Conservation (phyloP, 148 eudicot genomes). For the Bassia scoparia region DNA sequence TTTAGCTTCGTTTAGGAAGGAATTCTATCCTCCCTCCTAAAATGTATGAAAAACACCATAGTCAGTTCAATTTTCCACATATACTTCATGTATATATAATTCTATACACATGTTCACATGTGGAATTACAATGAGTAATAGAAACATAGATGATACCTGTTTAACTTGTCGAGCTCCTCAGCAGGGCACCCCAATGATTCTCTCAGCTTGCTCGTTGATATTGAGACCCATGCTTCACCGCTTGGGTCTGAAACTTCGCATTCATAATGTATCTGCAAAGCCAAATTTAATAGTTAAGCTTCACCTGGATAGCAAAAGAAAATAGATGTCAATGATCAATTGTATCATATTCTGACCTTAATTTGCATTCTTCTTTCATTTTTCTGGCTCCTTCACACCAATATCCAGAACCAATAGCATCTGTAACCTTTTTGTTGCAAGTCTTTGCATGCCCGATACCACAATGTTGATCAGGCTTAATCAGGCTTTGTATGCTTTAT, state of each 20-base stretch:
- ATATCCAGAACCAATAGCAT: slow-evolving; percentile 82
- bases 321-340: neutral
- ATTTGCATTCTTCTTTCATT: slow-evolving; percentile 69
- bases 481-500: slow-evolving; percentile 65
- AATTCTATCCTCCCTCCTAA: slow-evolving; percentile 39
- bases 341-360: slow-evolving; percentile 46
- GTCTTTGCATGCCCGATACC: slow-evolving; percentile 96
- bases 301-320: neutral
- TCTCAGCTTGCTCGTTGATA: slow-evolving; percentile 88
- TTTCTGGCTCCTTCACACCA: slow-evolving; percentile 96
- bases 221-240: slow-evolving; percentile 83
- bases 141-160: slow-evolving; percentile 53
- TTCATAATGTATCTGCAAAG: slow-evolving; percentile 62
- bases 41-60: neutral
- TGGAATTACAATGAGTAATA: neutral
- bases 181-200: slow-evolving; percentile 78
- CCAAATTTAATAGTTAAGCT: slow-evolving; percentile 6
- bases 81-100: no score
- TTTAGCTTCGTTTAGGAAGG: slow-evolving; percentile 57
- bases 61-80: no score
- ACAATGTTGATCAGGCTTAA: slow-evolving; percentile 89
- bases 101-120: neutral
- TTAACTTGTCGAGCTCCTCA: slow-evolving; percentile 74
- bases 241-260: slow-evolving; percentile 71
- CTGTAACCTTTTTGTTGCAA: slow-evolving; percentile 93